These are phyloP conservation scores for Neoconidiobolus thromboides DNA, from an alignment of 371 early-diverging fungal genomes.

Conservation along the genomic window DNA sequence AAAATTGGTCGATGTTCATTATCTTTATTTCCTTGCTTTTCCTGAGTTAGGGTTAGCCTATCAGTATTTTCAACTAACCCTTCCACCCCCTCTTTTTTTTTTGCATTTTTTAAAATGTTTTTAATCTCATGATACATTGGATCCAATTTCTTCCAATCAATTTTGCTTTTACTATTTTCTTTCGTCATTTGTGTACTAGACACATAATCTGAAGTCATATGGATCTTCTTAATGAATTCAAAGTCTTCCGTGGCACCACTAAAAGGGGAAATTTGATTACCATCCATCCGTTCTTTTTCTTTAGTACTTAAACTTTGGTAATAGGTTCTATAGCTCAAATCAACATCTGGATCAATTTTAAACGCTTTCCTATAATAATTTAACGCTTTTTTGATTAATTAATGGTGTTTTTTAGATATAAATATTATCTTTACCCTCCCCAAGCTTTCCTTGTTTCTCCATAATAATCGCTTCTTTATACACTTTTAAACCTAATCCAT, in stretches of 20 bases:
- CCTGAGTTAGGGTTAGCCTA: too few relatives aligned
- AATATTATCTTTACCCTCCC: constrained; percentile 18
- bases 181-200: background rate
- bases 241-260: background rate
- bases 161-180: background rate
- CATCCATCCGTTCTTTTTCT: too few relatives aligned
- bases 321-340: constrained; percentile 19
- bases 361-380: constrained; percentile 27
- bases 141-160: background rate
- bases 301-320: constrained; percentile 8
- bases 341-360: constrained; percentile 23
- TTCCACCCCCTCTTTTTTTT: too few relatives aligned
- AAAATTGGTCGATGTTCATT: too few relatives aligned
- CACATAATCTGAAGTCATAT: constrained; percentile 6
- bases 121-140: background rate
- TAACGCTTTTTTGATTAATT: constrained; percentile 17
- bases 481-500: constrained; percentile 19
- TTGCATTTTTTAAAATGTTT: background rate
- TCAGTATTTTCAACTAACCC: too few relatives aligned
- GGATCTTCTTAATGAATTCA: constrained; percentile 1
- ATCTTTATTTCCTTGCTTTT: too few relatives aligned
- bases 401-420: background rate
- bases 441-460: constrained; percentile 26
- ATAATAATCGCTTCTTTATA: constrained; percentile 23
- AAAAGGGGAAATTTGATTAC: background rate